Evolutionary conservation across 257 asterid genomes (phyloP), one percentile per base, ranked within the genome.

Genomic region (Fraxinus americana): DNA sequence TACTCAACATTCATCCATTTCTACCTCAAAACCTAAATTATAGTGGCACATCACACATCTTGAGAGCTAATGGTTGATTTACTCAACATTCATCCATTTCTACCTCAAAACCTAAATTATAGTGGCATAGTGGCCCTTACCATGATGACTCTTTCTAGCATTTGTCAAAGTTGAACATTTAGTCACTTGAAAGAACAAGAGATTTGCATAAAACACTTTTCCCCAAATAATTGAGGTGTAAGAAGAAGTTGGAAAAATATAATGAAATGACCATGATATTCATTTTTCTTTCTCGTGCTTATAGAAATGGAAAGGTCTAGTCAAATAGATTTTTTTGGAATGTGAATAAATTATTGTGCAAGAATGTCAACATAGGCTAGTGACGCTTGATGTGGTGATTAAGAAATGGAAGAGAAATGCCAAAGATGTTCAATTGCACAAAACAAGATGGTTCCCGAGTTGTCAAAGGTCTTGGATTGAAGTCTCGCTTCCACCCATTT

Each of bases 141-240:
- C 27, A 23, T 32, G 67, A 74, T 45, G 38, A 67, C 74, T 67
- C 39, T 66, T 34, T 39, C 74, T 76, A 38, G 76, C 35, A 63
- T 63, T 74, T 35, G 39, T 67, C 83, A 36, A 39, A 70, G 50
- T 75, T 67, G 72, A 69, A 76, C 67, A 25, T 63, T 48, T 12
- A 41, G 79, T 52, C 32, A 30, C 70, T 76, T 73, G 66, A 27
- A 79, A 74, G 78, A 78, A 35, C 59, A 35, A 67, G 72, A 67
- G 50, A 72, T 75, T 73, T 70, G 19, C 35, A 27, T 29, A 36
- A 57, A 63, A 54, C 41, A 17, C 48, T 27, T 73, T 63, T 39
- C 34, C 50, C 48, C 76, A 79, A 68, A 57, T 39, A 35, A 36
- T 35, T 12, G 27, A 69, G 68, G 23, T 68, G 63, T 52, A 41